These are phyloP conservation scores for Penicillium dipodomyicola DNA, from an alignment of 495 filamentous ascomycete species.

Conservation along the genomic window DNA sequence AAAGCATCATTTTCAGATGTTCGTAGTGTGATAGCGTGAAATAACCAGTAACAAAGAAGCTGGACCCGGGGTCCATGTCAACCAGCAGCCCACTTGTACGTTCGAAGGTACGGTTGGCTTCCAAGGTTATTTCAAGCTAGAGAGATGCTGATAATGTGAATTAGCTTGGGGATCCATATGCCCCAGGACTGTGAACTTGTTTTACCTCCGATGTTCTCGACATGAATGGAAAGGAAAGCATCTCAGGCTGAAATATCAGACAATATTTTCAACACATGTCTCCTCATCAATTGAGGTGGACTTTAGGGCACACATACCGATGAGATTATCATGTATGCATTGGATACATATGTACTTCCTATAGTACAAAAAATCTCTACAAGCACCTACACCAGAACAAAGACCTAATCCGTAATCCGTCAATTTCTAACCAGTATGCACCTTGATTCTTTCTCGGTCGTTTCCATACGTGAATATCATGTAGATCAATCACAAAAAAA, in stretches of 20 bases:
- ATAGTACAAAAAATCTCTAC: not conserved
- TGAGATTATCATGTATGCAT: no score
- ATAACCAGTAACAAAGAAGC: not conserved
- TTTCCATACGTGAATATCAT: slow-evolving; percentile 19
- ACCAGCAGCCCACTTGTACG: not conserved
- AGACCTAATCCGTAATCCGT: slow-evolving; percentile 15
- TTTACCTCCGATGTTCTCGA: not conserved
- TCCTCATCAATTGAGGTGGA: not conserved
- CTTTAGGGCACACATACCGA: not conserved
- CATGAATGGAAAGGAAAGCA: not conserved
- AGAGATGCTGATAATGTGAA: not conserved
- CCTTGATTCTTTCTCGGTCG: slow-evolving; percentile 15
- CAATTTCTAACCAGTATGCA: slow-evolving; percentile 17
- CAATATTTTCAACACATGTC: not conserved
- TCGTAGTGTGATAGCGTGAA: not conserved
- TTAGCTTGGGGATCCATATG: not conserved
- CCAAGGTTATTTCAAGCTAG: not conserved
- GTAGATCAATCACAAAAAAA: slow-evolving; percentile 15
- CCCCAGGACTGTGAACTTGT: not conserved
- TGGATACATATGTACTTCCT: no score
- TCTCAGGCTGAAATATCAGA: not conserved
- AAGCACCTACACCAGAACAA: not conserved
- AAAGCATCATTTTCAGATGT: not conserved
- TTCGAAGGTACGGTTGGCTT: not conserved
- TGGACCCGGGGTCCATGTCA: not conserved